Evolutionary conservation across 305 asterid genomes (phyloP).

Genomic region (Fraxinus xanthoxyloides): DNA sequence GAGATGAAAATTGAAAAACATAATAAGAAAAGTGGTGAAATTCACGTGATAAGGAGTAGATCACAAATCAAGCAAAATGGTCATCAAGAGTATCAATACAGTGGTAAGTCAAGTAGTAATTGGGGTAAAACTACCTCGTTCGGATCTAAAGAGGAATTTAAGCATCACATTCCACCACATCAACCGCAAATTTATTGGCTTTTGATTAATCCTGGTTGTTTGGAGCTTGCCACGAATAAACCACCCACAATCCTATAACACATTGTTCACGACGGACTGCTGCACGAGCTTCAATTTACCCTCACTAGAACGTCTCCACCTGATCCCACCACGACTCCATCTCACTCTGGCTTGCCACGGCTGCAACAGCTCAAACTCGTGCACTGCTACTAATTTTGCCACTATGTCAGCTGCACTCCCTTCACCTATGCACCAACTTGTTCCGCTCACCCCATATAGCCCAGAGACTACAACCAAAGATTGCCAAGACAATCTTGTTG

Average conservation of each 20-base stretch:
- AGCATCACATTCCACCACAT: background rate
- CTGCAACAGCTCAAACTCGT: no score
- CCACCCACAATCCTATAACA: background rate
- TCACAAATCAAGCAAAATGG: no score
- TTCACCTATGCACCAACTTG: no score
- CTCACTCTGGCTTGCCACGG: background rate
- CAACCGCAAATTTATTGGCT: background rate
- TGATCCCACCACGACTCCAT: background rate
- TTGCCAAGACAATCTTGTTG: background rate
- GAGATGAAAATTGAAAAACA: no score
- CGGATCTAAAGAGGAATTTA: background rate
- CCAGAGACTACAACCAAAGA: background rate
- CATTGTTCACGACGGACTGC: background rate
- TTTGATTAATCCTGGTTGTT: background rate
- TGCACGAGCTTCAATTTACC: background rate
- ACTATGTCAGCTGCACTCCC: no score
- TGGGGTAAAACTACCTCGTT: background rate
- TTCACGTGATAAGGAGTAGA: no score
- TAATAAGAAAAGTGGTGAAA: no score
- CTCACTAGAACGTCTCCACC: background rate
- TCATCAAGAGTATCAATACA: no score
- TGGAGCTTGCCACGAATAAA: no score
- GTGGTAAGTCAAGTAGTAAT: no score
- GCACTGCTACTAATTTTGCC: no score
- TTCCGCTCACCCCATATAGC: no score